Evolutionary conservation across 768 basidiomycete species (phyloP), one percentile per base, ranked within the genome.

Genomic region (Xerocomellus dryophilus): DNA sequence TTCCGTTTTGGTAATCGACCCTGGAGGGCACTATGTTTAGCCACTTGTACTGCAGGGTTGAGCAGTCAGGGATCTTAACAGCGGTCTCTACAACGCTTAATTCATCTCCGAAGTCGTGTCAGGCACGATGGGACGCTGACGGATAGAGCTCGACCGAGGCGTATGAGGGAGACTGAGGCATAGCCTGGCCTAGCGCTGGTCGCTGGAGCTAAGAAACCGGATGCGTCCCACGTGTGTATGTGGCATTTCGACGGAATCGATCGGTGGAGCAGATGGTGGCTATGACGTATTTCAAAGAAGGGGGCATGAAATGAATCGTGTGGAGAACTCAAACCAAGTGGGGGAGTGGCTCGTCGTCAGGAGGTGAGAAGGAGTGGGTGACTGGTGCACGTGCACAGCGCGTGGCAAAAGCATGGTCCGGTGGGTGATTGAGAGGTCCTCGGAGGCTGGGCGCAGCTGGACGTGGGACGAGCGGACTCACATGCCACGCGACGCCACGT

Each of bases 401-500:
- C 61, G 51, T 62, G 61, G 53, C 44, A 27, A 32, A 14, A 36
- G 20, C 36, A 7, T 50, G 32, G 31, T 12, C 31, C 11, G 31
- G 31, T 32, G 31, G 7, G 32, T 34, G 32, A 15, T 14, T 34
- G 6, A 15, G 32, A n/a, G 43, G 23, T 42, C 43, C 43, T 29
- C 34, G 36, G 45, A 34, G 7, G 23, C 5, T 25, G 23, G 23
- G 23, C 4, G 23, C 27, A 29, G 27, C 27, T 8, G 27, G 27
- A 29, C 23, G 23, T 25, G 23, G 23, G 23, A 25, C 23, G 23
- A 25, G 23, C 23, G 23, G 23, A 50, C 47, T 43, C 50, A 53
- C 60, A 56, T 61, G 59, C 59, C 64, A 66, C 63, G 63, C 56
- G 63, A 55, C 17, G 32, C 56, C 64, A 66, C 65, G 63, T 66